Evolutionary conservation across 2,329 filamentous ascomycete genomes (phyloP).

Genomic region (Phialocephala sp.): DNA sequence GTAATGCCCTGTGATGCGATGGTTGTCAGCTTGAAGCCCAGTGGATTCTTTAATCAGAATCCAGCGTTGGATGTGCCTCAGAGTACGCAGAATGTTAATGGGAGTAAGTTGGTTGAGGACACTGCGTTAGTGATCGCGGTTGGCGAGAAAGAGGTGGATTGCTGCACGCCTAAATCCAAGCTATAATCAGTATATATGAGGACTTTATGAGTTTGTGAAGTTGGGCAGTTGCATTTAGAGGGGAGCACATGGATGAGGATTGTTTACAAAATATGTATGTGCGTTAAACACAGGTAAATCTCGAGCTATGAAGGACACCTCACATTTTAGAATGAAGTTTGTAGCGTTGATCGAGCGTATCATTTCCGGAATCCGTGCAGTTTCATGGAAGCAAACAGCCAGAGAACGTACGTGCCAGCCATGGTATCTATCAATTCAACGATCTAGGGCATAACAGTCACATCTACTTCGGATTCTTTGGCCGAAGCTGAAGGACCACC

Average conservation of each 20-base stretch:
- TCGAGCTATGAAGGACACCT: background rate
- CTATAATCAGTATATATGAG: constrained; percentile 3
- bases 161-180: constrained; percentile 18
- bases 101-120: constrained; percentile 30
- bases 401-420: background rate
- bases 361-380: background rate
- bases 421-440: background rate
- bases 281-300: background rate
- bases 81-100: constrained; percentile 34
- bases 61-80: constrained; percentile 53
- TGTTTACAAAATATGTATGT: background rate
- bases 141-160: constrained; percentile 14
- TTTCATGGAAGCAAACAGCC: background rate
- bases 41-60: constrained; percentile 57
- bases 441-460: background rate
- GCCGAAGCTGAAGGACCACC: background rate
- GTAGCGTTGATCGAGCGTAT: background rate
- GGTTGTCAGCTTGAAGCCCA: constrained; percentile 63
- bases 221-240: background rate
- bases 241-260: background rate
- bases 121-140: constrained; percentile 19
- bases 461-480: background rate
- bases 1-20: constrained; percentile 65
- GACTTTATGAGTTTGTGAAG: background rate
- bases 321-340: background rate